A percentile compares a stretch with the other conserved stretches of the same genome.
phyloP scores from a whole-genome alignment of 495 filamentous ascomycete genomes.

The Lasiosphaeria hispida region DNA sequence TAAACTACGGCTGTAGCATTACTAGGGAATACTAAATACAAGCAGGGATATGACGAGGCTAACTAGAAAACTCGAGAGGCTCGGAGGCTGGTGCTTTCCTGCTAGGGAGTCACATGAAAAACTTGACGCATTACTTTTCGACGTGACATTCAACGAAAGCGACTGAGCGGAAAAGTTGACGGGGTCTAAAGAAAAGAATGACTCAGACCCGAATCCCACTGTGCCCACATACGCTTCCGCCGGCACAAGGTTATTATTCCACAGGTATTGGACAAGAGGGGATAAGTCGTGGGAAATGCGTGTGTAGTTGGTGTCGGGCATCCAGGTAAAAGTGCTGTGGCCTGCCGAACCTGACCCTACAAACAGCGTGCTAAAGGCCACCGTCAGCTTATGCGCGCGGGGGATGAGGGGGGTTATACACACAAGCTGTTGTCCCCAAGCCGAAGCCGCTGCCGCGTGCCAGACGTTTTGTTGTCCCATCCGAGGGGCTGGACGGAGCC shows the following conservation, averaged over 20 bases:
- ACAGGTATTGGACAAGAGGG: neutral
- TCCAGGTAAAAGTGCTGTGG: slow-evolving; percentile 1
- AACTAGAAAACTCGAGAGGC: too few species aligned
- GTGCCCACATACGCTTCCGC: neutral
- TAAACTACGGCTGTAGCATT: too few species aligned
- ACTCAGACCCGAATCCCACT: neutral
- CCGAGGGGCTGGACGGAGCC: slow-evolving; percentile 8
- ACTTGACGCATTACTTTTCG: too few species aligned
- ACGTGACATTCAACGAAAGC: neutral
- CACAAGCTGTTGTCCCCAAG: slow-evolving; percentile 7
- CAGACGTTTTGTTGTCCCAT: neutral
- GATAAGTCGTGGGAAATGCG: neutral
- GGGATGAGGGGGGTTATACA: neutral
- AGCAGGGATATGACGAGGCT: too few species aligned
- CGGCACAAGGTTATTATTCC: slow-evolving; percentile 5
- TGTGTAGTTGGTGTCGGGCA: slow-evolving; percentile 8
- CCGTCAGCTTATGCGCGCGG: neutral
- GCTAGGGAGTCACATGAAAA: too few species aligned
- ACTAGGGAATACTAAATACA: too few species aligned
- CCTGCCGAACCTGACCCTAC: neutral
- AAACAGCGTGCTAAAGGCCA: neutral
- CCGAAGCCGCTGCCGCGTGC: neutral
- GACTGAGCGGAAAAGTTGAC: neutral
- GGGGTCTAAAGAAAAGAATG: slow-evolving; percentile 1
- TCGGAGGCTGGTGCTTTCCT: too few species aligned